Evolutionary conservation across 75 land plant species (phyloP), one percentile per base, ranked within the genome.

Genomic region (Ceratopteris richardii): DNA sequence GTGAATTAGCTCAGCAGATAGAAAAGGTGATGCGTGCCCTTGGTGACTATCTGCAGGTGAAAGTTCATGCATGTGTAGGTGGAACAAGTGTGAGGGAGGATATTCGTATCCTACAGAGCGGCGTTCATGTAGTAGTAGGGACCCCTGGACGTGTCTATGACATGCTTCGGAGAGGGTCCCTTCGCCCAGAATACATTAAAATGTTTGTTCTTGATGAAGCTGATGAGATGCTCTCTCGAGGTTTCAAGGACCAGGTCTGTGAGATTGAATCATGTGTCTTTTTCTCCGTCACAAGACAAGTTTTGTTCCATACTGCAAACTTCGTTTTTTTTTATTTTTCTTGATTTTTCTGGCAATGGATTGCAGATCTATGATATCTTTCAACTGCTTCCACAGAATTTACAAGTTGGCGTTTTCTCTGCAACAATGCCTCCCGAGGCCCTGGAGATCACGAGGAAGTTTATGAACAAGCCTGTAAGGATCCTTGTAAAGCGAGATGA

Each of bases 11-110:
- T 10, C 84, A 83, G 48, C 86, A 83, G 60, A 83, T 83, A 40
- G 87, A 84, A 60, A 84, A 81, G 69, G 87, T 84, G n/a, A 84
- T 84, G 87, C 66, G 87, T 17, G 87, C 87, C 33, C 72, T 84
- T 39, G 87, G 87, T 46, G 87, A 84, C 56, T 84, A 84, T 37
- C 65, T 84, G 28, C 81, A 83, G 51, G 87, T 84, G 43, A 81
- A 74, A 62, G 87, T 81, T 0, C 87, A 84, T 56, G 85, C 87
- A 10, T 84, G 87, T 77, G 87, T 84, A 39, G 87, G 87, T 36
- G 87, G 87, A 6, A 84, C 85, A 11, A 75, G 77, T 51, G 80
- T 80, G n/a, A 58, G 82, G 12, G 78, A 80, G 71, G 82, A 80
- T 22, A 80, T 77, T 26, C 59, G 80, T n/a, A 83, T 80, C 47